Evolutionary conservation across 2,329 filamentous ascomycete genomes (phyloP), one percentile per base, ranked within the genome.

Genomic region (Byssothecium circinans): DNA sequence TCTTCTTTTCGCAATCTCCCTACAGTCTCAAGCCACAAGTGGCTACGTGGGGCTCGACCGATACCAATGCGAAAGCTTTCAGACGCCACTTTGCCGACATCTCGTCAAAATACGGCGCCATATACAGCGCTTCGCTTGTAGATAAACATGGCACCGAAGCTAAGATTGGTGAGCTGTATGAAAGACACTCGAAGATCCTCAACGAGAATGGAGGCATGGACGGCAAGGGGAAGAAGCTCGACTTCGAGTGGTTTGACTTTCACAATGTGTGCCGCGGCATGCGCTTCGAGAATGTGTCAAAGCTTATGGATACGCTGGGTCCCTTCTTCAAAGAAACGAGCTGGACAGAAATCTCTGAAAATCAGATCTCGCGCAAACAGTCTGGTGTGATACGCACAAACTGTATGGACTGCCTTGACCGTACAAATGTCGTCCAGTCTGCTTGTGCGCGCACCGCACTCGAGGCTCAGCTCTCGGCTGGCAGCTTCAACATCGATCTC

Each of bases 211-310:
- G 77, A 6, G 76, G 78, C 4, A 67, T 78, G 17, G 77, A 82
- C 49, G 77, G 74, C 10, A 67, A 72, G 42, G 69, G 68, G 11
- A n/a, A 64, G 10, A 68, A 76, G 8, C 72, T 94, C 11, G 80
- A 77, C 0, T 95, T 95, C 62, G 89, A 96, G 65, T 99, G 94
- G 94, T 99, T 97, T 61, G 94, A 99, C 65, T 99, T 99, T 62
- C 94, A 97, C 68, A 80, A 84, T 15, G 88, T 88, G 22, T 97
- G 94, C 64, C 86, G 90, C 14, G 94, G 94, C 0, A 96, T 99
- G 92, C 95, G 90, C 59, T 99, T 97, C 63, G 92, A 97, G 64
- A 97, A 97, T 49, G 91, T 97, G 11, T 87, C 85, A 47, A 77
- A 86, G 22, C 79, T 99, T 1, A 79, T 99, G 43, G 81, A 89